A percentile compares a stretch with the other conserved stretches of the same genome.
phyloP scores from a whole-genome alignment of 1,139 yeast species.

The Pneumocystis murina region DNA sequence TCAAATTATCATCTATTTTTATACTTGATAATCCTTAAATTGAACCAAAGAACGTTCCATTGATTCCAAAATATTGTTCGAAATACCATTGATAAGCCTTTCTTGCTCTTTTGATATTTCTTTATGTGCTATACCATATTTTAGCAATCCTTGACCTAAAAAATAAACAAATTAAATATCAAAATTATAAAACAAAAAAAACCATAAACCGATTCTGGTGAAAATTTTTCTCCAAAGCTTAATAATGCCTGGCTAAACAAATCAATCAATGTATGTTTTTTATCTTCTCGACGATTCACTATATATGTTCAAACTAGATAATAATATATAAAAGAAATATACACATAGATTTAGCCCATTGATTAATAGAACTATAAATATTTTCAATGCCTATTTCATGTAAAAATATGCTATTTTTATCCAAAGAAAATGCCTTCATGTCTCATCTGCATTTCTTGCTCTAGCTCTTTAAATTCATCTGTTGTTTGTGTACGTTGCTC shows the following conservation, averaged over 20 bases:
- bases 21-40: conserved; percentile 10
- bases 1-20: not conserved
- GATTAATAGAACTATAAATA: not conserved
- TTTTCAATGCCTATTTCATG: not conserved
- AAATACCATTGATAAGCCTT: conserved; percentile 13
- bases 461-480: conserved; percentile 15
- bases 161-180: not conserved
- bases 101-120: conserved; percentile 16
- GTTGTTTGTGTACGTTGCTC: conserved; percentile 16
- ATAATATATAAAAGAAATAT: not conserved
- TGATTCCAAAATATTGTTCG: conserved; percentile 3
- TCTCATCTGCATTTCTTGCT: conserved; percentile 15
- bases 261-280: conserved; percentile 14
- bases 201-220: conserved; percentile 15
- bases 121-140: conserved; percentile 16
- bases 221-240: conserved; percentile 15
- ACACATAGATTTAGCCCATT: not conserved
- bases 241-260: conserved; percentile 14
- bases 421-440: conserved; percentile 12
- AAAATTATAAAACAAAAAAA: not conserved
- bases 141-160: conserved; percentile 12
- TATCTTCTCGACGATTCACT: conserved; percentile 7
- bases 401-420: not conserved
- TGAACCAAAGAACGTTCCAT: conserved; percentile 10
- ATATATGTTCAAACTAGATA: not conserved